phyloP scores from a whole-genome alignment of 1,284 basidiomycete species.

The Leccinum solheimii region DNA sequence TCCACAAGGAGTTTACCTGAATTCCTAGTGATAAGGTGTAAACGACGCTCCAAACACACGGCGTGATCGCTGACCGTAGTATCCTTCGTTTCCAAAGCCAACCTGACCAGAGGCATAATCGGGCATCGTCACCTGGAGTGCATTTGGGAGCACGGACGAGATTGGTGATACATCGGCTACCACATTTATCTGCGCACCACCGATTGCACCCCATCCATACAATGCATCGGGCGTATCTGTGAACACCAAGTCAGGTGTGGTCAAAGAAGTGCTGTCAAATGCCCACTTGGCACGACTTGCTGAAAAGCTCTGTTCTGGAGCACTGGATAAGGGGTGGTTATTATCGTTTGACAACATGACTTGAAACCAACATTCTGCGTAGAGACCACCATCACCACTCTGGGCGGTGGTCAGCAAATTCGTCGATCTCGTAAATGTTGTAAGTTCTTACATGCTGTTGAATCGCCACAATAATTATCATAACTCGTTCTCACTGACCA shows the following conservation, averaged over 20 bases:
- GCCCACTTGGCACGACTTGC: constrained; percentile 50
- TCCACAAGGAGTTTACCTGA: constrained; percentile 54
- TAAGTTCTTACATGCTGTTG: constrained; percentile 43
- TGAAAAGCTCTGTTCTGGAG: constrained; percentile 62
- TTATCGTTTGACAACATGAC: background rate
- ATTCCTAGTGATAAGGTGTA: constrained; percentile 48
- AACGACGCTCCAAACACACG: background rate
- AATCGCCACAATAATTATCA: background rate
- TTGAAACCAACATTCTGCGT: constrained; percentile 49
- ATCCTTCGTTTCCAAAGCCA: constrained; percentile 64
- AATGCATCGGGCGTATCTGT: constrained; percentile 51
- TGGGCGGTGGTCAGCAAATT: constrained; percentile 23
- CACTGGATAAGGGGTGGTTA: constrained; percentile 36
- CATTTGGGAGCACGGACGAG: constrained; percentile 63
- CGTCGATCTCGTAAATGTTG: background rate
- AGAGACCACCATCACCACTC: constrained; percentile 64
- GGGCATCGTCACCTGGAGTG: constrained; percentile 55
- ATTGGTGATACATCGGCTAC: constrained; percentile 52
- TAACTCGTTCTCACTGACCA: background rate
- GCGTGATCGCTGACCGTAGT: constrained; percentile 44
- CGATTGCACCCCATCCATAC: constrained; percentile 55
- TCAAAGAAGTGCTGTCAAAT: background rate
- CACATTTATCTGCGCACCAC: constrained; percentile 50
- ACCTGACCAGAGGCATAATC: constrained; percentile 42
- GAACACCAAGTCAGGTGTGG: background rate